Conservation (phyloP, 805 yeast species). For the Wickerhamiella qilinensis region DNA sequence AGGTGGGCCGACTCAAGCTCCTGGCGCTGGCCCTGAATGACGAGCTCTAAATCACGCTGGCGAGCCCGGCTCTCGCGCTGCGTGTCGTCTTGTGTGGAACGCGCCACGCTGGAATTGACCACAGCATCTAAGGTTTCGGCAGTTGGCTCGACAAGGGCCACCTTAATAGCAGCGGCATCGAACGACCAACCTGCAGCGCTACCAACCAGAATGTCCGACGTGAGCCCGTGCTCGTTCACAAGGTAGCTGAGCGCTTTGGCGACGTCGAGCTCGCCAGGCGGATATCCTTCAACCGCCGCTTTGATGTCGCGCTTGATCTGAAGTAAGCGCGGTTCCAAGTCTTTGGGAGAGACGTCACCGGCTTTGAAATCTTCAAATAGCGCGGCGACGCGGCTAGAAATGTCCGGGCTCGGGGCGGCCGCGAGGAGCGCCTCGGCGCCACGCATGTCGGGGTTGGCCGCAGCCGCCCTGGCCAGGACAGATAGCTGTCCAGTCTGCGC, state of each 20-base stretch:
- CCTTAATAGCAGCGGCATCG: not conserved
- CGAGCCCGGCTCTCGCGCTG: not conserved
- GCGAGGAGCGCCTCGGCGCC: not conserved
- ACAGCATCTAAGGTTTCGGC: not conserved
- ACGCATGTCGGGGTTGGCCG: not conserved
- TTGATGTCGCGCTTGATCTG: not conserved
- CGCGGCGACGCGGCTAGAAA: not conserved
- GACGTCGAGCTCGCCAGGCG: not conserved
- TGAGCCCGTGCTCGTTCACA: not conserved
- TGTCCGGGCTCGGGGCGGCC: not conserved
- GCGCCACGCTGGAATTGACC: not conserved
- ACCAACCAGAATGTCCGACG: no score
- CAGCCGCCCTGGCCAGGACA: not conserved
- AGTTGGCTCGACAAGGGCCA: not conserved
- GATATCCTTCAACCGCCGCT: not conserved
- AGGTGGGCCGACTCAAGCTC: constrained; percentile 1
- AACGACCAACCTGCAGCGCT: no score
- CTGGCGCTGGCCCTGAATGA: not conserved
- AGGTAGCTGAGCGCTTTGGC: not conserved
- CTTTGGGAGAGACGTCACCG: constrained; percentile 1
- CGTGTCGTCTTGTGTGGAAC: not conserved
- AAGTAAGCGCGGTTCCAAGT: not conserved
- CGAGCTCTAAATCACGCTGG: not conserved
- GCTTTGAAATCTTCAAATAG: constrained; percentile 3
- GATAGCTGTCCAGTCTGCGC: not conserved